Evolutionary conservation across 1,284 basidiomycete genomes (phyloP).

Genomic region (Ganoderma boninense): DNA sequence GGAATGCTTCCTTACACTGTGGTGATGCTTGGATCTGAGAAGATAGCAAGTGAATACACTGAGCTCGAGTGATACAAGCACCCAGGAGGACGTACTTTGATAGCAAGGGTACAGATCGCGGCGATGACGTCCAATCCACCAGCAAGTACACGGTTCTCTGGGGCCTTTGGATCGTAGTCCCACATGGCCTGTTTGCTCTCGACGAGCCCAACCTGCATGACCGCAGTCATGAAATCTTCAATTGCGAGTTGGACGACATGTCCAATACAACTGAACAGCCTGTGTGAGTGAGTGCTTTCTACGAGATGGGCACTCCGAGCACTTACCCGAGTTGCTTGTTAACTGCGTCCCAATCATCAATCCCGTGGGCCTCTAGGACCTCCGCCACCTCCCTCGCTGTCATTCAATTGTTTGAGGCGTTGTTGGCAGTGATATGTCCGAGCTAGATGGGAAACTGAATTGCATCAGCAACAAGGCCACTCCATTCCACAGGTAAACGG

Average conservation of each 20-base stretch:
- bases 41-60: no score
- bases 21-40: background rate
- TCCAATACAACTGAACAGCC: no score
- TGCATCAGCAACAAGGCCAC: background rate
- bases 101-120: background rate
- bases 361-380: background rate
- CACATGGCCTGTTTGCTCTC: background rate
- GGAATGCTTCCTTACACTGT: background rate
- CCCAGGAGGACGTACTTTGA: background rate
- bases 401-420: background rate
- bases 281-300: no score
- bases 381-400: background rate
- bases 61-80: no score
- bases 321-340: no score
- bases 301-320: no score
- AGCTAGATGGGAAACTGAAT: background rate
- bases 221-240: background rate
- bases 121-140: background rate
- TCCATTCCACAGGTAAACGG: no score
- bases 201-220: background rate
- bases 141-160: background rate
- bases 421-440: background rate
- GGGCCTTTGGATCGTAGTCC: background rate
- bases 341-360: background rate
- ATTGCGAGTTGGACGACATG: background rate